Conservation (phyloP, 1,284 basidiomycete genomes). For the Malassezia dermatis region DNA sequence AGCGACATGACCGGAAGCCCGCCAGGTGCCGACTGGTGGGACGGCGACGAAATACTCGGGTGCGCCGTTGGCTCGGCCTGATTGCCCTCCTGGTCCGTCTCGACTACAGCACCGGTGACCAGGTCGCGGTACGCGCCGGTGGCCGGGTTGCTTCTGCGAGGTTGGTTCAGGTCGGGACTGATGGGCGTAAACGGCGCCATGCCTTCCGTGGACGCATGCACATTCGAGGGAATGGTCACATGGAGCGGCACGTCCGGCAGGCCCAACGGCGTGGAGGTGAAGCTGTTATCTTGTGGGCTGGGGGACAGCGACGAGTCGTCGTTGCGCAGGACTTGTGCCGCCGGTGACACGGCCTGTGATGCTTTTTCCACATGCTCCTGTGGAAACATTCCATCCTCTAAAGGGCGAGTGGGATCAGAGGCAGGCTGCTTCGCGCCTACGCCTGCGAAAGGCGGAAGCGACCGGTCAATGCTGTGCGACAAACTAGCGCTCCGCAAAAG, state of each 20-base stretch:
- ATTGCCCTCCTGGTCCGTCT: slow-evolving; percentile 15
- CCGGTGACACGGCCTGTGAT: neutral
- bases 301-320: neutral
- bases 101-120: slow-evolving; percentile 12
- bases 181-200: neutral
- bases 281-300: neutral
- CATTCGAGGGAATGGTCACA: neutral
- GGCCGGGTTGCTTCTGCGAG: neutral
- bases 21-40: neutral
- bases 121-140: slow-evolving; percentile 15
- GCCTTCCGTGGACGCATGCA: neutral
- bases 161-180: neutral
- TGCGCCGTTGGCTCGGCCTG: slow-evolving; percentile 8
- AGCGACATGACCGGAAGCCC: neutral
- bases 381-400: no score
- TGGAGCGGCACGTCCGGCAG: neutral
- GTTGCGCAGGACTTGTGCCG: neutral
- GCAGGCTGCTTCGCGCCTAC: neutral
- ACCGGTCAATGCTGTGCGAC: neutral
- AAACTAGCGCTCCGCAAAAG: neutral
- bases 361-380: no score
- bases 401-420: no score
- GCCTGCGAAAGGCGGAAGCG: neutral
- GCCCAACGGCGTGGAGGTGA: neutral
- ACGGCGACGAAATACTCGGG: slow-evolving; percentile 2